Evolutionary conservation across 495 filamentous ascomycete species (phyloP).

Genomic region (Xylaria scruposa): DNA sequence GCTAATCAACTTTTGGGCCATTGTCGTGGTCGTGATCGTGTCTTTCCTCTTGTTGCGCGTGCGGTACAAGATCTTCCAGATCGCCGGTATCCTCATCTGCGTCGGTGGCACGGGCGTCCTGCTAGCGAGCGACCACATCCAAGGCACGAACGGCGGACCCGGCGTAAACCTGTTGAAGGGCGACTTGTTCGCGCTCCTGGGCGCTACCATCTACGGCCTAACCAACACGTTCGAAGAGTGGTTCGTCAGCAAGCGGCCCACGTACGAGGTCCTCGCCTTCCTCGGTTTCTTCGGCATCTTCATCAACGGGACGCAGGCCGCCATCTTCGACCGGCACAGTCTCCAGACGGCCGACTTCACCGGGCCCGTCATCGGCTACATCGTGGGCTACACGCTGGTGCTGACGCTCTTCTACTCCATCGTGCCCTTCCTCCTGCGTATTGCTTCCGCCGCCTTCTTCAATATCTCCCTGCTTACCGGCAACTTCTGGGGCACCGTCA

Average conservation of each 20-base stretch:
- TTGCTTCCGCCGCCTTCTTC: slow-evolving; percentile 92
- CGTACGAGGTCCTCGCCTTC: slow-evolving; percentile 94
- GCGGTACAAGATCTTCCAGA: slow-evolving; percentile 85
- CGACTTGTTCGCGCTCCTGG: slow-evolving; percentile 87
- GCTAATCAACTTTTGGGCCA: slow-evolving; percentile 98
- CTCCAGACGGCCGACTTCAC: slow-evolving; percentile 75
- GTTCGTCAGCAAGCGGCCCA: slow-evolving; percentile 81
- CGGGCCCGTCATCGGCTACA: slow-evolving; percentile 73
- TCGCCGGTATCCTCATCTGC: slow-evolving; percentile 86
- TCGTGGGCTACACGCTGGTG: slow-evolving; percentile 85
- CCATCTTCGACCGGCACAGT: slow-evolving; percentile 82
- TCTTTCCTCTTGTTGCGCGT: slow-evolving; percentile 84
- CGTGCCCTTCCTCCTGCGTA: slow-evolving; percentile 84
- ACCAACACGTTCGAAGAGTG: slow-evolving; percentile 92
- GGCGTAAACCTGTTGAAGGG: slow-evolving; percentile 82
- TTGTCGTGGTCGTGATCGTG: slow-evolving; percentile 86
- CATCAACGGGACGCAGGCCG: slow-evolving; percentile 90
- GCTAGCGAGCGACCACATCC: slow-evolving; percentile 86
- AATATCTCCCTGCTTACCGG: slow-evolving; percentile 92
- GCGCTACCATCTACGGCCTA: slow-evolving; percentile 90
- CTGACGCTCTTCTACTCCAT: slow-evolving; percentile 85
- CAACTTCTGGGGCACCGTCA: slow-evolving; percentile 96
- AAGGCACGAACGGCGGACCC: slow-evolving; percentile 64
- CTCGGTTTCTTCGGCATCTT: slow-evolving; percentile 86
- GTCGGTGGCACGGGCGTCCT: slow-evolving; percentile 92